phyloP scores from a whole-genome alignment of 1,139 yeast species.

The Candida pseudoviswanathii region DNA sequence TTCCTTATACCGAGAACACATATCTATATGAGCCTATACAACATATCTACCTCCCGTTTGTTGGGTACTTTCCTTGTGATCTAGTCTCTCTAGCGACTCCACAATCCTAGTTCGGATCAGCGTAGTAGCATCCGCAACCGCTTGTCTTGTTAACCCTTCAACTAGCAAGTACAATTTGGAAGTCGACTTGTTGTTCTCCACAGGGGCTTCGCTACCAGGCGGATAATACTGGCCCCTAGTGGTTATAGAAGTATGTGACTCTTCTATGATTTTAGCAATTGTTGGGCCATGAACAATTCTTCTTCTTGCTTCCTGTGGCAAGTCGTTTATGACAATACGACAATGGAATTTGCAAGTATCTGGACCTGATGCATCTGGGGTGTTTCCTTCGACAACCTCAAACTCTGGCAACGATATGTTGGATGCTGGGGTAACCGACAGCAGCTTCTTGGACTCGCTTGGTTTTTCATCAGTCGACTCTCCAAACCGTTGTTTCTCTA shows the following conservation, averaged over 20 bases:
- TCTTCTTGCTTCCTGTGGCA: constrained; percentile 87
- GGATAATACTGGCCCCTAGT: constrained; percentile 81
- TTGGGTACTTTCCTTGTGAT: constrained; percentile 40
- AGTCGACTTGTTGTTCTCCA: constrained; percentile 39
- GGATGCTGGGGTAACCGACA: not conserved
- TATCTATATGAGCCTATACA: constrained; percentile 23
- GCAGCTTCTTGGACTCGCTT: constrained; percentile 2
- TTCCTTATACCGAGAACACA: not conserved
- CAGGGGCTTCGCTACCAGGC: constrained; percentile 45
- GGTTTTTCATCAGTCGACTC: constrained; percentile 18
- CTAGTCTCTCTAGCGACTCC: constrained; percentile 55
- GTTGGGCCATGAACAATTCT: constrained; percentile 72
- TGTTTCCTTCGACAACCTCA: constrained; percentile 53
- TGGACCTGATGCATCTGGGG: constrained; percentile 64
- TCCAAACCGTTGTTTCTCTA: constrained; percentile 47
- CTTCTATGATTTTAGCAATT: constrained; percentile 65
- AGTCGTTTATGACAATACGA: constrained; percentile 75
- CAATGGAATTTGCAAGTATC: constrained; percentile 71
- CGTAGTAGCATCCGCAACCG: constrained; percentile 68
- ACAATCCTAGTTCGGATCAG: constrained; percentile 62
- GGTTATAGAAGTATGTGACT: constrained; percentile 78
- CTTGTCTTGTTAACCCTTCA: constrained; percentile 70
- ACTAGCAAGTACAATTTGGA: constrained; percentile 78
- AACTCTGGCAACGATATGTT: constrained; percentile 39
- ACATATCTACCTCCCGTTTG: constrained; percentile 40